Conservation (phyloP, 2,329 filamentous ascomycete genomes). For the Fusarium napiforme region DNA sequence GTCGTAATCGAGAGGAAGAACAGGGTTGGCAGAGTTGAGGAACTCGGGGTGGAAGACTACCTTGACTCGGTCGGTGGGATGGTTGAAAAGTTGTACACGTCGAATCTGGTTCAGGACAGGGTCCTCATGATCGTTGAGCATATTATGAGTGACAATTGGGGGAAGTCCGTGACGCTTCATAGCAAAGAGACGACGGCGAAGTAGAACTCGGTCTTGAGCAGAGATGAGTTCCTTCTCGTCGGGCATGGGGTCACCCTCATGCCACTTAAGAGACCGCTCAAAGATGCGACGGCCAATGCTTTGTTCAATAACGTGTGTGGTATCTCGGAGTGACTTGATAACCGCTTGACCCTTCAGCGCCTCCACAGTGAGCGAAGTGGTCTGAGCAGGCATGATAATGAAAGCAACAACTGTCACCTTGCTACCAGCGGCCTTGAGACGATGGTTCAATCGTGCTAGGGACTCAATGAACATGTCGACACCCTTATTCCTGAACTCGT, state of each 20-base stretch:
- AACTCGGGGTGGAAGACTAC: constrained; percentile 98
- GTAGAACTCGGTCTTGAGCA: constrained; percentile 88
- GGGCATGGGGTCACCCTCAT: constrained; percentile 90
- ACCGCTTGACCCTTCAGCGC: constrained; percentile 96
- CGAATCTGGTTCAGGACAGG: constrained; percentile 96
- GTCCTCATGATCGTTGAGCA: constrained; percentile 93
- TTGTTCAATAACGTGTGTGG: constrained; percentile 90
- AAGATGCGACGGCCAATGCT: constrained; percentile 95
- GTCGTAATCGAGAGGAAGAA: constrained; percentile 95
- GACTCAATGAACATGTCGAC: constrained; percentile 99
- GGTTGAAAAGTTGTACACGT: constrained; percentile 96
- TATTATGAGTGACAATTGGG: constrained; percentile 98
- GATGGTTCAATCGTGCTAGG: constrained; percentile 91
- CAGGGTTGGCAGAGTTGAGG: constrained; percentile 93
- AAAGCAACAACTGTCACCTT: constrained; percentile 97
- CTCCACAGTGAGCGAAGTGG: constrained; percentile 92
- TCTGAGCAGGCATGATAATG: constrained; percentile 98
- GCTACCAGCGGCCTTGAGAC: constrained; percentile 84
- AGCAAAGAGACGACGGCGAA: constrained; percentile 90
- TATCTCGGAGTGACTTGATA: constrained; percentile 94
- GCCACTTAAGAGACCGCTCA: constrained; percentile 93
- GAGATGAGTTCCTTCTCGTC: constrained; percentile 98
- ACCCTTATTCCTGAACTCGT: constrained; percentile 98
- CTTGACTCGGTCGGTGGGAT: constrained; percentile 94
- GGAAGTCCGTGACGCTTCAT: constrained; percentile 94